Base-by-base conservation (phyloP, 208 protist species). In the Trypanosoma caninum region DNA sequence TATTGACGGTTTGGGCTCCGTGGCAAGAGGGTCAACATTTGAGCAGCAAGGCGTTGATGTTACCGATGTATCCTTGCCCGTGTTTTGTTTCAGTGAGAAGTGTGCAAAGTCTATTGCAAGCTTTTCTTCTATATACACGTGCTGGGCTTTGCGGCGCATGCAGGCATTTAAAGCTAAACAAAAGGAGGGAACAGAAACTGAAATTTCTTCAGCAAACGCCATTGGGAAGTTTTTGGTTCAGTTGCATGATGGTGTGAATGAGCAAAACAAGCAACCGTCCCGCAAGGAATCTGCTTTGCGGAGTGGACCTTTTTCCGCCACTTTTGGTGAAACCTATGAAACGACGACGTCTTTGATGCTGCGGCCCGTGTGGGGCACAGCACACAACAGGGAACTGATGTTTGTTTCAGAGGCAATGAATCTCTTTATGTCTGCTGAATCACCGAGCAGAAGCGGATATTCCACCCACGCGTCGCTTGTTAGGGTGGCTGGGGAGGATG, bases 1-100 rank as follows among this genome's bases (percentile, higher is more conserved):
- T 33, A 79, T 91, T 30, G 80, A 94, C 48, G 87, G 83, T 16
- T 59, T 94, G 57, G 87, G 87, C 30, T 87, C 81, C 11, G 76
- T 93, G n/a, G 72, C 75, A 7, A 61, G 57, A 20, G 80, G 74
- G 5, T 64, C 78, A 16, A 40, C 55, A 16, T 80, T 84, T 63
- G 72, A 76, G 8, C 25, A 48, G 1, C 34, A 46, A n/a, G 0
- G n/a, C 9, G 59, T 14, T 44, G 48, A 47, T 27, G 14, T 4
- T 28, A 27, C 31, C 3, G 40, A 22, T 52, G 55, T 37, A 18
- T 3, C 11, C 23, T 13, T n/a, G 2, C 9, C 7, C 16, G 3
- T 9, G 14, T 37, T 9, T n/a, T 22, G 8, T 22, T 53, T 65
- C 44, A 50, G 33, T 38, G 57, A 65, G 30, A 71, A 71, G 33